phyloP scores from a whole-genome alignment of 1,139 yeast genomes.

The Saccharomycopsis hybrid region DNA sequence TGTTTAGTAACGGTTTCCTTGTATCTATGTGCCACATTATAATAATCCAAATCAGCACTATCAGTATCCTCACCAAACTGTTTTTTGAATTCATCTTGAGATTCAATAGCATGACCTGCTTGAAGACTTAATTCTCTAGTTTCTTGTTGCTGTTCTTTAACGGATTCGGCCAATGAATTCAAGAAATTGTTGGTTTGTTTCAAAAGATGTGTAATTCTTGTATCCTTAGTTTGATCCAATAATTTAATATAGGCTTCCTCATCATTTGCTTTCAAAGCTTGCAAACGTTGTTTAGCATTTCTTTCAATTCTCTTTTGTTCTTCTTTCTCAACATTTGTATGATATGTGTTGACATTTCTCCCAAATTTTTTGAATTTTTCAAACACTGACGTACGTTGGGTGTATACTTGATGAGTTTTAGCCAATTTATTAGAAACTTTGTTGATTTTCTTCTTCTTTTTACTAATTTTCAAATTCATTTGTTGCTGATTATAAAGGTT shows the following conservation, averaged over 20 bases:
- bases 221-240: conserved; percentile 76
- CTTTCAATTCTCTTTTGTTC: conserved; percentile 68
- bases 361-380: conserved; percentile 29
- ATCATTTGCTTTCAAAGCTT: conserved; percentile 77
- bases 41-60: conserved; percentile 62
- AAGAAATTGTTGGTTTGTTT: conserved; percentile 73
- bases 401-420: conserved; percentile 12
- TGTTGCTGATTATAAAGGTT: conserved; percentile 52
- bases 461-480: conserved; percentile 38
- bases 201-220: conserved; percentile 73
- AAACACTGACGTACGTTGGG: conserved; percentile 1
- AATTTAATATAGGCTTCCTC: conserved; percentile 79
- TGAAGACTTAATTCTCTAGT: conserved; percentile 36
- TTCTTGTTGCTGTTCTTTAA: conserved; percentile 64
- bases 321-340: conserved; percentile 58
- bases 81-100: conserved; percentile 30
- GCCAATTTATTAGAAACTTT: conserved; percentile 11
- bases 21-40: conserved; percentile 71
- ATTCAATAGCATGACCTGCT: conserved; percentile 28
- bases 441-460: conserved; percentile 27
- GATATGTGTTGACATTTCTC: conserved; percentile 36
- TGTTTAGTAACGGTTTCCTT: conserved; percentile 60
- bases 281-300: conserved; percentile 80
- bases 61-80: conserved; percentile 40
- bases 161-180: conserved; percentile 73